A percentile compares a stretch with the other conserved stretches of the same genome.
phyloP scores from a whole-genome alignment of 176 grass and related monocot species.

The Aegilops umbellulata region DNA sequence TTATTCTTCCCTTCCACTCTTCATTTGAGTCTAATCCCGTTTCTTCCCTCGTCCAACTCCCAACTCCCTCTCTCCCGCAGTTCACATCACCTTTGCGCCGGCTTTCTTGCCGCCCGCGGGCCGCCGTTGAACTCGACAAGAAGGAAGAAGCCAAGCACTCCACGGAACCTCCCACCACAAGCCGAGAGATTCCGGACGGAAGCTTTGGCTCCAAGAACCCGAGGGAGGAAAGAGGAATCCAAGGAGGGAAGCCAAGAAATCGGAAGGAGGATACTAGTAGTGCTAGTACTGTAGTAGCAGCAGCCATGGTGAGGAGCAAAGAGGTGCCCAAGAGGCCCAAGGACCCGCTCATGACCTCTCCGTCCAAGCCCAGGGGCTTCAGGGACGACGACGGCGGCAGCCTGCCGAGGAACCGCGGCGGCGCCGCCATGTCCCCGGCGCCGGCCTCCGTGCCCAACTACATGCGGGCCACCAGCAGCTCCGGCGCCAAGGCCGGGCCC shows the following conservation, averaged over 20 bases:
- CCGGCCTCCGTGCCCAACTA: conserved; percentile 65
- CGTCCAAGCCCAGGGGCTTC: conserved; percentile 43
- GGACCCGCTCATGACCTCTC: conserved; percentile 42
- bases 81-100: conserved; percentile 43
- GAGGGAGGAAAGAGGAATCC: conserved; percentile 12
- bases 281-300: not conserved
- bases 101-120: conserved; percentile 17
- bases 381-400: conserved; percentile 22
- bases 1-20: not conserved
- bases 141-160: conserved; percentile 13
- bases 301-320: conserved; percentile 87
- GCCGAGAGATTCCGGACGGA: not conserved
- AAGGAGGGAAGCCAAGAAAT: not conserved
- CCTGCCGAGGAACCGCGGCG: conserved; percentile 42
- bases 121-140: not conserved
- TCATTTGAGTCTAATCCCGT: not conserved
- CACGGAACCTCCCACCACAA: conserved; percentile 30
- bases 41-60: conserved; percentile 11
- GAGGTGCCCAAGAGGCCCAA: conserved; percentile 46
- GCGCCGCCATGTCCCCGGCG: conserved; percentile 35
- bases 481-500: conserved; percentile 59
- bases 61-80: not conserved
- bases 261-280: not conserved
- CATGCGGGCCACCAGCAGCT: conserved; percentile 81
- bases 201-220: not conserved